Base-by-base conservation (phyloP, 2,329 filamentous ascomycete genomes). In the Scedosporium apiospermum region DNA sequence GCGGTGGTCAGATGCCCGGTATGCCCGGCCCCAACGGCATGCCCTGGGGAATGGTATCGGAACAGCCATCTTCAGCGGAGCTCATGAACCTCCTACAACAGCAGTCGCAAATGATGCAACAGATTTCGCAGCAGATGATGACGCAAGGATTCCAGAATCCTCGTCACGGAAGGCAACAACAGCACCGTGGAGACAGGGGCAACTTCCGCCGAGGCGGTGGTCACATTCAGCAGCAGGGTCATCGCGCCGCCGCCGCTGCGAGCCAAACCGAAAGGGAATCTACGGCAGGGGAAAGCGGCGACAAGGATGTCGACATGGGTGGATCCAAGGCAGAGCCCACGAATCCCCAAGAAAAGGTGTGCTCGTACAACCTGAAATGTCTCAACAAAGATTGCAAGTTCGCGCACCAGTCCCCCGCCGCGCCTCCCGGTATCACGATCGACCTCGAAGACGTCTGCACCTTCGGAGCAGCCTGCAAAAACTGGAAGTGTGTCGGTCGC, bases 391-490 rank as follows among this genome's bases (percentile, higher is more conserved):
- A 96, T 65, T 99, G 95, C 77, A 89, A 88, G 67, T 99, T 91
- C 73, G 95, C 91, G 18, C 95, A 99, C 71, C 93, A 97, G 76
- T 96, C 93, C 16, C 92, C 95, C 1, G 92, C 90, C 2, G 93
- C 93, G 38, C 89, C 91, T 3, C 88, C 88, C 2, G 90, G 89
- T 30, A 84, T 83, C 2, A 82, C 87, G 0, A 81, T 98, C 63
- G 95, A 98, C 73, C 82, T 93, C 67, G 84, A 81, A 64, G 91
- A 96, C 69, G 80, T 83, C 18, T 99, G 95, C 78, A 83, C 83
- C 18, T 98, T 90, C 69, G 93, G 92, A 21, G 91, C 87, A 2
- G 92, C 92, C 7, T 99, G 95, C 85, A 96, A 95, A 77, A 99
- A 98, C 80, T 83, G 86, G 70, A 98, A 98, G 77, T 99, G 95